phyloP scores from a whole-genome alignment of 2,329 filamentous ascomycete genomes.

The Nemania sp. region DNA sequence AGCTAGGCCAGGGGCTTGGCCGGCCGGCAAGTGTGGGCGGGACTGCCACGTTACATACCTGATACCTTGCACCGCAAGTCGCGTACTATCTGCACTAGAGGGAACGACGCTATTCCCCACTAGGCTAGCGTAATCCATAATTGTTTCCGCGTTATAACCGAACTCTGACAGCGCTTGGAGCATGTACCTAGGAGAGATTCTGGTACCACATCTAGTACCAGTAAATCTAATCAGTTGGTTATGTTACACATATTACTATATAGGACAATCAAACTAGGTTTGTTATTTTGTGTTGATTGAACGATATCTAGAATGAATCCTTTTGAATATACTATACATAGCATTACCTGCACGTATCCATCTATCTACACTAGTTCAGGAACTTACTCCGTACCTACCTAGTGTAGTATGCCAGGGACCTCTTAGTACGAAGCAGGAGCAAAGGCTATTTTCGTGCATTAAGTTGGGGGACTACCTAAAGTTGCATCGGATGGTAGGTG shows the following conservation, averaged over 20 bases:
- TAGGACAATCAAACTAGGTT: too few relatives aligned
- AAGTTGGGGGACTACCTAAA: too few relatives aligned
- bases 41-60: conserved; percentile 22
- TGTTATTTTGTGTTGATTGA: too few relatives aligned
- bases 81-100: too few relatives aligned
- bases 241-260: too few relatives aligned
- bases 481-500: too few relatives aligned
- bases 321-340: too few relatives aligned
- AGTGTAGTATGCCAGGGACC: neutral
- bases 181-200: neutral
- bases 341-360: too few relatives aligned
- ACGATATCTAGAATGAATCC: too few relatives aligned
- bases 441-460: too few relatives aligned
- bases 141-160: conserved; percentile 15
- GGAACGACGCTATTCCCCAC: neutral
- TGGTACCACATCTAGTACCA: neutral
- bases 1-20: conserved; percentile 9
- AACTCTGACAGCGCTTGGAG: neutral
- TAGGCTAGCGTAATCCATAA: neutral
- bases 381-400: neutral
- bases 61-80: neutral
- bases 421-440: too few relatives aligned
- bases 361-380: neutral
- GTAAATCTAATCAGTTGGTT: too few relatives aligned
- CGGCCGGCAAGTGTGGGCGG: conserved; percentile 5